Base-by-base conservation (phyloP, 2,329 filamentous ascomycete genomes). In the Fusarium acutatum region DNA sequence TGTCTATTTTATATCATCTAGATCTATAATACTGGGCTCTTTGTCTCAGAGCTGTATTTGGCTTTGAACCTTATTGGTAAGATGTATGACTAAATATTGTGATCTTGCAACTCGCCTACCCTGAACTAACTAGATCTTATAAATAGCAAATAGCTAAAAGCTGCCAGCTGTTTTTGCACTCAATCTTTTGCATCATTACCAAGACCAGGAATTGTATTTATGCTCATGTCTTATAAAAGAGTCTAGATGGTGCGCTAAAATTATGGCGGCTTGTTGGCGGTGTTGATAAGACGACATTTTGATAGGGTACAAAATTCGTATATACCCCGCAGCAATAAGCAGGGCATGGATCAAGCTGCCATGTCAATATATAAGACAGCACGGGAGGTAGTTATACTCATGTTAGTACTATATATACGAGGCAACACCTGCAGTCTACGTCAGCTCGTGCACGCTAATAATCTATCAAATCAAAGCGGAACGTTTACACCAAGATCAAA, bases 21-120 rank as follows among this genome's bases (percentile, higher is more conserved):
- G 6, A 28, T 8, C 28, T 5, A 3, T 6, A 10, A 11, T 0
- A 26, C 0, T 14, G 9, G 2, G 12, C 1, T 44, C 2, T 22
- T 1, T 10, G 4, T 2, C 6, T 18, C 0, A 8, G n/a, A 8
- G 0, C 10, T 40, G n/a, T 40, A 4, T 10, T 10, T 15, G 1
- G 13, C 24, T 28, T 14, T 14, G 9, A 6, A 3, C 0, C 7
- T 13, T 18, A 3, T 3, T 17, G 9, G 28, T 30, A 22, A 30
- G 26, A 30, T 7, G 0, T 6, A 5, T 46, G 5, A 28, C 26
- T 4, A 5, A 4, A 14, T 14, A 14, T 41, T 3, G 9, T 12
- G 1, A 15, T 15, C 11, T 8, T 4, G 4, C 7, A 24, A 49
- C 11, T 13, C 4, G 7, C 0, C 1, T 24, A 24, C 15, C 22